Base-by-base conservation (phyloP, 1,284 basidiomycete genomes). In the Retiboletus flavoniger region DNA sequence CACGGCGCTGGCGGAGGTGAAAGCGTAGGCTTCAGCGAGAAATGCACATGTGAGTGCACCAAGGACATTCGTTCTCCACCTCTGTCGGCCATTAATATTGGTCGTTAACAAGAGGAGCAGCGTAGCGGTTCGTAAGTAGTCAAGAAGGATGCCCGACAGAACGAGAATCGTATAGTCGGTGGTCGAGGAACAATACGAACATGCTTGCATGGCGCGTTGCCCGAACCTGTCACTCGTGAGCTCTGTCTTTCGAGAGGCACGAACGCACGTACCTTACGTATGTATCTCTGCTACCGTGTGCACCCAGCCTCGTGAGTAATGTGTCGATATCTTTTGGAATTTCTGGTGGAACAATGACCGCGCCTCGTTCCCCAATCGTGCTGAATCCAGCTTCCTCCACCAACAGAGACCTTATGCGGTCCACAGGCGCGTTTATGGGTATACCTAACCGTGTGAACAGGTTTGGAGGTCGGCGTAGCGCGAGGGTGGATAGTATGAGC, bases 81-180 rank as follows among this genome's bases (percentile, higher is more conserved):
- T 73, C 44, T 80, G 79, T 29, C 74, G 71, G 10, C 68, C 71
- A 36, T 72, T 73, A 19, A 72, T 64, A 42, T 57, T 60, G 14
- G 72, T 63, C 3, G 79, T 80, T 26, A 79, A 53, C 49, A 83
- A 71, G 14, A 86, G 84, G 16, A 85, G 65, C n/a, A 87, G 63
- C 2, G 75, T 74, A 13, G 78, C 76, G 51, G 81, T 78, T 17
- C 77, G 75, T 53, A 87, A 69, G 62, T 89, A 89, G 26, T 80
- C 76, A 9, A 86, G 72, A 5, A 86, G 62, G 16, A 80, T 73
- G 4, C 72, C 68, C 1, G 86, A 79, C 26, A 86, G 64, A 4
- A 79, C 76, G 64, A 80, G 83, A 8, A 87, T 68, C 10, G 78
- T 78, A 64, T 81, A 88, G 57, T 89, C 84, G 19, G 77, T 66